These are phyloP conservation scores for Fomitopsis serialis DNA, from an alignment of 768 basidiomycete genomes.

Conservation along the genomic window DNA sequence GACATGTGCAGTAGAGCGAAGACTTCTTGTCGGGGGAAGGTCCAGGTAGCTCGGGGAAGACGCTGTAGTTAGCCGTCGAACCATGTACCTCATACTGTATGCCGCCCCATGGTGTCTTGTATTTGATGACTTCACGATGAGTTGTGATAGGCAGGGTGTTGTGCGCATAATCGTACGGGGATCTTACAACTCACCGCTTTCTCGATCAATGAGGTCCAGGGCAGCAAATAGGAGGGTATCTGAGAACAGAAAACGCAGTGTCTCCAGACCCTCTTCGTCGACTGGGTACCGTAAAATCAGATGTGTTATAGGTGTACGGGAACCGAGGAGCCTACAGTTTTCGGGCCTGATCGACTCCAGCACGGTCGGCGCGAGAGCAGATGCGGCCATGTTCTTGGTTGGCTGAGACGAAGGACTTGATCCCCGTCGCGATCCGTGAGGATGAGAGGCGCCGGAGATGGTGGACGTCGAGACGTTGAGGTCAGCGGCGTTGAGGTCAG, in stretches of 20 bases:
- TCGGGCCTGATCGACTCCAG: slow-evolving; percentile 24
- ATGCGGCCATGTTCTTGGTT: not conserved
- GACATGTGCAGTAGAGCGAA: slow-evolving; percentile 64
- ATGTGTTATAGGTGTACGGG: not conserved
- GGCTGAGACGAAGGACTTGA: too few relatives aligned
- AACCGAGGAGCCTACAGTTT: slow-evolving; percentile 23
- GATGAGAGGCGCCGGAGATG: too few relatives aligned
- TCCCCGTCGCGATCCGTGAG: too few relatives aligned
- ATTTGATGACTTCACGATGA: slow-evolving; percentile 49
- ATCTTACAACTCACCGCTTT: slow-evolving; percentile 43
- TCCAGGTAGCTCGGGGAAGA: slow-evolving; percentile 34
- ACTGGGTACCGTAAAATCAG: slow-evolving; percentile 21
- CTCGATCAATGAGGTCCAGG: slow-evolving; percentile 70
- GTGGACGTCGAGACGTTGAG: too few relatives aligned
- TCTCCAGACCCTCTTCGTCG: slow-evolving; percentile 48
- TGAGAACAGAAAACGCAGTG: slow-evolving; percentile 54
- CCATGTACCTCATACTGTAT: slow-evolving; percentile 64
- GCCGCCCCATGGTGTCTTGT: slow-evolving; percentile 50
- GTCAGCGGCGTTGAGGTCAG: too few relatives aligned
- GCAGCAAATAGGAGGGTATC: slow-evolving; percentile 63
- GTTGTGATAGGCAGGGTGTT: not conserved
- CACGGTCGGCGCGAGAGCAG: slow-evolving; percentile 10
- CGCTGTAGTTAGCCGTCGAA: slow-evolving; percentile 55
- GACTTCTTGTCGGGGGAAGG: slow-evolving; percentile 17
- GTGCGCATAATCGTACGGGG: not conserved